phyloP scores from a whole-genome alignment of 306 rosid genomes.

The Erythrophleum fordii region DNA sequence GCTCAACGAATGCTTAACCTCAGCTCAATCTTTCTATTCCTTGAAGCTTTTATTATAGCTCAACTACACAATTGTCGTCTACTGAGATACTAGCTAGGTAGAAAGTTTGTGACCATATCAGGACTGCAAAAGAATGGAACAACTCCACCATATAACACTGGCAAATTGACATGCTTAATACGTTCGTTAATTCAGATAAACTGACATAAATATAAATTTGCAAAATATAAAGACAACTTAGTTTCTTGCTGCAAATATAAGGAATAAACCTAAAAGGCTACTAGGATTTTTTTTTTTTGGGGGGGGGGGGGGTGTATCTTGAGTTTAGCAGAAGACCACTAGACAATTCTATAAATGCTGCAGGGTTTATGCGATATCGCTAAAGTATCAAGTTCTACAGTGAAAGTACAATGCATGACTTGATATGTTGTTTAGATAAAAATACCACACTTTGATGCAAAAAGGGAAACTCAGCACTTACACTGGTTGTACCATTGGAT shows the following conservation, averaged over 20 bases:
- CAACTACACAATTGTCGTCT: too few relatives aligned
- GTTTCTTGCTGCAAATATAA: not conserved
- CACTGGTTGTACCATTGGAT: conserved; percentile 46
- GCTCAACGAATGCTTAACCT: too few relatives aligned
- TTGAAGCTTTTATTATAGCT: too few relatives aligned
- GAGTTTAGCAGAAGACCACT: not conserved
- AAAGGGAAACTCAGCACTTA: conserved; percentile 40
- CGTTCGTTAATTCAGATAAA: not conserved
- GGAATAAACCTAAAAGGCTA: not conserved
- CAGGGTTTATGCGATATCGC: not conserved
- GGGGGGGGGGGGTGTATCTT: not conserved
- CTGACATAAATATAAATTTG: not conserved
- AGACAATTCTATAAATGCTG: not conserved
- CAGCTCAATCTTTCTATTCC: too few relatives aligned
- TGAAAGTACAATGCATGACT: not conserved
- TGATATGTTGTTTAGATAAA: not conserved
- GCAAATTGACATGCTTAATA: not conserved
- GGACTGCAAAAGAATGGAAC: not conserved
- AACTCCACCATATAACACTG: not conserved
- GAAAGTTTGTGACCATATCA: too few relatives aligned
- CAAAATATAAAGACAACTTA: not conserved
- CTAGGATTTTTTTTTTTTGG: too few relatives aligned
- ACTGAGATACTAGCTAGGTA: too few relatives aligned
- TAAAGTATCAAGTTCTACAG: not conserved
- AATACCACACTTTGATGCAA: not conserved